phyloP scores from a whole-genome alignment of 192 early-diverging fungal genomes.

The Phycomyces blakesleeanus region DNA sequence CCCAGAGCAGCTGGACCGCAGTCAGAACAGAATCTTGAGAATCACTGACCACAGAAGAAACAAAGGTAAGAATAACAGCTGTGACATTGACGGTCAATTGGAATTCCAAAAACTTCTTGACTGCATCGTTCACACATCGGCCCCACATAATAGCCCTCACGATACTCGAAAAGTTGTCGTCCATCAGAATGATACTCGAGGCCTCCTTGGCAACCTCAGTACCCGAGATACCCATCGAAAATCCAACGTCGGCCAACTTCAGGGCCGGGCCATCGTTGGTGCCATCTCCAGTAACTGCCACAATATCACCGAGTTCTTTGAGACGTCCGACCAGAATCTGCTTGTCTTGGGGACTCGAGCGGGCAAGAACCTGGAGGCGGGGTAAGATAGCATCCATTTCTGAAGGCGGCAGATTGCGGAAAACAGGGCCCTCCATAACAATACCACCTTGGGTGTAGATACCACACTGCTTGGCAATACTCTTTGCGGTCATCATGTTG shows the following conservation, averaged over 20 bases:
- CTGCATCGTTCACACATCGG: constrained; percentile 89
- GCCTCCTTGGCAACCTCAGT: constrained; percentile 99
- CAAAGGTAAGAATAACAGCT: constrained; percentile 76
- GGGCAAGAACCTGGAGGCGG: constrained; percentile 89
- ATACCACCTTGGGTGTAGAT: constrained; percentile 86
- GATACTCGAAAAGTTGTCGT: constrained; percentile 97
- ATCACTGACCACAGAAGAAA: constrained; percentile 62
- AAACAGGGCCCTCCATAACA: constrained; percentile 93
- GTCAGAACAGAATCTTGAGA: constrained; percentile 82
- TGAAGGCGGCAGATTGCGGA: constrained; percentile 76
- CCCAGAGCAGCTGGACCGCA: constrained; percentile 96
- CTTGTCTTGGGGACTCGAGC: constrained; percentile 93
- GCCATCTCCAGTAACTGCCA: constrained; percentile 98
- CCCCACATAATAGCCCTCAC: constrained; percentile 99
- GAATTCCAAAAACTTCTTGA: constrained; percentile 99
- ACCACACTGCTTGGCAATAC: constrained; percentile 92
- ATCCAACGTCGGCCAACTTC: constrained; percentile 93
- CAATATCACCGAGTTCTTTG: constrained; percentile 87
- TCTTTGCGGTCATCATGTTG: constrained; percentile 87
- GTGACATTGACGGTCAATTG: constrained; percentile 97
- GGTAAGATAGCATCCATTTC: constrained; percentile 93
- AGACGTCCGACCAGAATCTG: constrained; percentile 88
- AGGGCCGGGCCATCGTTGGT: constrained; percentile 99
- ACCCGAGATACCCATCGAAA: constrained; percentile 98
- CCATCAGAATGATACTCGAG: constrained; percentile 94